phyloP scores from a whole-genome alignment of 306 rosid species.

The Trifolium fragiferum region DNA sequence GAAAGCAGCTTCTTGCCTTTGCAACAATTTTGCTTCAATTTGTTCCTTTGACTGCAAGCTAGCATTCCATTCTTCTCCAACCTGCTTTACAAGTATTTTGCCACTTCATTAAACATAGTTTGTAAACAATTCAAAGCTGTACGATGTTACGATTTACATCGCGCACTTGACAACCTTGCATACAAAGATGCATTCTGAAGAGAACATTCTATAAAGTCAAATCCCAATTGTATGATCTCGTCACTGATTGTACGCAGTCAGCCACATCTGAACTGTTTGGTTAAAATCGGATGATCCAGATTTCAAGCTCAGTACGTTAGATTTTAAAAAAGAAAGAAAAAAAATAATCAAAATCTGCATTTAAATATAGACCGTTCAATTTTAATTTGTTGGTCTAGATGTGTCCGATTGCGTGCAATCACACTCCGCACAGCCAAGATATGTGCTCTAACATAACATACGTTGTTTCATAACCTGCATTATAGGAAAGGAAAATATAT shows the following conservation, averaged over 20 bases:
- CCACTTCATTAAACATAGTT: conserved; percentile 27
- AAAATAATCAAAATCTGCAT: no score
- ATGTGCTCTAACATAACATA: not conserved
- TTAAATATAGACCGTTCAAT: not conserved
- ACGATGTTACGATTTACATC: no score
- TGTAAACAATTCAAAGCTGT: no score
- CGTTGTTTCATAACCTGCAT: conserved; percentile 10
- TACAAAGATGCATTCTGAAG: not conserved
- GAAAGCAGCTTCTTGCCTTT: conserved; percentile 75
- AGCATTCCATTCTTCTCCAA: conserved; percentile 70
- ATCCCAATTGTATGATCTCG: no score
- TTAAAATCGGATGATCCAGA: not conserved
- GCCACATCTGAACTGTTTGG: not conserved
- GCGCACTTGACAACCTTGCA: no score
- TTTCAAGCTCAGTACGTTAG: not conserved
- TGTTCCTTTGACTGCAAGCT: conserved; percentile 74
- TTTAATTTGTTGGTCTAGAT: not conserved
- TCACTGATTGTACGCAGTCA: no score
- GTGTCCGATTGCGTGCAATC: not conserved
- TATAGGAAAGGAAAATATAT: conserved; percentile 20
- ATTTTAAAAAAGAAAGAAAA: no score
- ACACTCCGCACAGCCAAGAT: not conserved
- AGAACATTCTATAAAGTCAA: no score
- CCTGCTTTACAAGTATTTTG: conserved; percentile 40
- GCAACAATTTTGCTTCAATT: conserved; percentile 57